Percentiles rank a stretch among this genome's conserved stretches.
Evolutionary conservation across 202 grass and related monocot genomes (phyloP).

Genomic region (Panicum virgatum): DNA sequence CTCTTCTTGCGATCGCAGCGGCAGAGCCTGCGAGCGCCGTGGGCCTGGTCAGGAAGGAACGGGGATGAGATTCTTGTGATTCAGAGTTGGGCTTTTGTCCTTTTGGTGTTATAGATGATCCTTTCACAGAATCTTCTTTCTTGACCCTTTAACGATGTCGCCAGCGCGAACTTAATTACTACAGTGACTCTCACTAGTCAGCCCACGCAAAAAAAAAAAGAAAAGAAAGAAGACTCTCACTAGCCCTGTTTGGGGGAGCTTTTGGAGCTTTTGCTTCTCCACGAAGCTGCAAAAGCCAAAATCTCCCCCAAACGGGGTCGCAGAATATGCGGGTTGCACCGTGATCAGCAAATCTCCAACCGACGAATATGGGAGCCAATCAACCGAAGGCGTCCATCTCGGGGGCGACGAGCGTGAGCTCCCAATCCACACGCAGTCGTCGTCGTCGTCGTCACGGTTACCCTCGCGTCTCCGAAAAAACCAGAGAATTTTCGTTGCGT

Average conservation of each 20-base stretch:
- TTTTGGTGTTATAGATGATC: background rate
- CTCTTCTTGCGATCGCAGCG: background rate
- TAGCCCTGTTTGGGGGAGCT: no score
- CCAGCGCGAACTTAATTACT: background rate
- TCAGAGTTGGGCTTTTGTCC: background rate
- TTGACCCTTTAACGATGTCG: background rate
- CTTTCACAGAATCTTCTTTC: background rate
- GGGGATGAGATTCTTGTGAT: slow-evolving; percentile 7
- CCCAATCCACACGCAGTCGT: background rate
- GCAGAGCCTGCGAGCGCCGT: background rate
- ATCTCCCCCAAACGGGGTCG: no score
- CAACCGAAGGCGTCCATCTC: background rate
- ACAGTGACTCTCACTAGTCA: no score
- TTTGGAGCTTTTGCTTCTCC: no score
- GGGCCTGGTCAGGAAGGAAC: background rate
- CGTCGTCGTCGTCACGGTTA: background rate
- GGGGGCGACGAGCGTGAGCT: background rate
- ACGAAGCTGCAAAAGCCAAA: no score
- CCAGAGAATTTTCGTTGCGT: background rate
- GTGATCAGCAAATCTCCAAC: no score
- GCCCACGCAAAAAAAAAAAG: no score
- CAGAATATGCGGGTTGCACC: no score
- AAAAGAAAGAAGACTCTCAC: no score
- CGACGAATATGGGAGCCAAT: no score
- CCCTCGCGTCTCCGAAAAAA: background rate